Evolutionary conservation across 1,284 basidiomycete species (phyloP), one percentile per base, ranked within the genome.

Genomic region (Boletus nobilissimus): DNA sequence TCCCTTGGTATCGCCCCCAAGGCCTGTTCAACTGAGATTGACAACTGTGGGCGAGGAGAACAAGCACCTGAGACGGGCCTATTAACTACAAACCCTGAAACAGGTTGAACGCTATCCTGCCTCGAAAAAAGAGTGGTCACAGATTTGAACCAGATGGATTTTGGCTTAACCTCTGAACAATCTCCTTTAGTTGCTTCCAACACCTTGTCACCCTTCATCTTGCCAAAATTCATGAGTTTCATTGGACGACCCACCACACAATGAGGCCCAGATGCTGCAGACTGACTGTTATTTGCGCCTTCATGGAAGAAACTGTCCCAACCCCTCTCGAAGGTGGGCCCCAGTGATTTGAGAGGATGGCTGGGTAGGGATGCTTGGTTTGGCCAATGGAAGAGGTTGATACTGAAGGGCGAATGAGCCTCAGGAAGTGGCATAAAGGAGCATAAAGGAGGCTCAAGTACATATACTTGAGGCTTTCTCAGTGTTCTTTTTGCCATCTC

Each of bases 241-340:
- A 86, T 88, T 10, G 88, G 85, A 68, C 81, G 84, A 78, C 84
- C 87, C 77, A 87, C 84, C 72, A 83, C 84, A 70, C 82, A 73
- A 4, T 76, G 69, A 48, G 76, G 72, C 34, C 76, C 78, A 39
- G 79, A 76, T 63, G 74, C 72, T 43, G 80, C 75, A 34, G 75
- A 46, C 34, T 70, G 74, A 29, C 83, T 81, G 51, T 80, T 76
- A 24, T 83, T 77, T n/a, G 82, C 78, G 29, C 82, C 85, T 38
- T 88, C 83, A 65, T 87, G 88, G 77, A 91, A 87, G 81, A 90
- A 88, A 73, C 87, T 89, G 74, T 90, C 89, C 89, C 90, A 92
- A 71, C 88, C 89, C 81, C 87, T 88, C 79, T 87, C 86, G 39
- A 86, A 87, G 43, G 81, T 82, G 34, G 87, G 86, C 26, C 85